phyloP scores from a whole-genome alignment of 192 early-diverging fungal species.

The Spizellomyces punctatus region DNA sequence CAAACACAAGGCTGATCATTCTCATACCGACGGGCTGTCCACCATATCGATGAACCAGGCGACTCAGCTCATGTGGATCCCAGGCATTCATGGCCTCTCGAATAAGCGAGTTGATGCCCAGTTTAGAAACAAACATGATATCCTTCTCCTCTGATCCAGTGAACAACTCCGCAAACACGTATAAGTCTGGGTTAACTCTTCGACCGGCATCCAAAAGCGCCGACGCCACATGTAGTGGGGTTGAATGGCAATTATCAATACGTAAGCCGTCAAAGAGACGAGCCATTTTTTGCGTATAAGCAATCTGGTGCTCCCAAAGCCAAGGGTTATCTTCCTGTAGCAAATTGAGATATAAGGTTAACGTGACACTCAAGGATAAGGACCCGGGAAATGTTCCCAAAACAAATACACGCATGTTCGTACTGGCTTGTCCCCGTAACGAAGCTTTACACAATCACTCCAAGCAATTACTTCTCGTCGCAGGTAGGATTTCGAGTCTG shows the following conservation, averaged over 20 bases:
- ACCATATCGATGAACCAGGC: slow-evolving; percentile 88
- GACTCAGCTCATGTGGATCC: slow-evolving; percentile 86
- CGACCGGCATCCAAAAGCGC: slow-evolving; percentile 91
- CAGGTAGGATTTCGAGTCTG: slow-evolving; percentile 85
- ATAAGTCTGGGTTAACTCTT: slow-evolving; percentile 82
- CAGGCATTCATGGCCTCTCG: slow-evolving; percentile 98
- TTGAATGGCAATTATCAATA: slow-evolving; percentile 99
- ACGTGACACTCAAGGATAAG: too few species aligned
- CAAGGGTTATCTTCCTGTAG: slow-evolving; percentile 80
- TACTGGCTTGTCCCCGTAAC: slow-evolving; percentile 77
- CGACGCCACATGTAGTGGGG: slow-evolving; percentile 91
- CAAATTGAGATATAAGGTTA: not conserved
- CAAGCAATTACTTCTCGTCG: slow-evolving; percentile 95
- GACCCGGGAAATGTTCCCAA: too few species aligned
- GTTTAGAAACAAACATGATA: slow-evolving; percentile 83
- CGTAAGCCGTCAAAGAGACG: slow-evolving; percentile 92
- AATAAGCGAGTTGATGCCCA: slow-evolving; percentile 97
- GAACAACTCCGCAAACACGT: slow-evolving; percentile 97
- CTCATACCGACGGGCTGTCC: slow-evolving; percentile 82
- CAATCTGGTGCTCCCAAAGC: slow-evolving; percentile 92
- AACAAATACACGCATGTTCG: not conserved
- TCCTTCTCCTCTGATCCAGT: slow-evolving; percentile 97
- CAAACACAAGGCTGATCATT: not conserved
- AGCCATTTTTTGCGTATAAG: slow-evolving; percentile 89
- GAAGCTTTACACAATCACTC: slow-evolving; percentile 99